Percentiles rank a stretch among this genome's conserved stretches.
These are phyloP conservation scores for Salvia hispanica DNA, from an alignment of 257 asterid genomes.

Conservation along the genomic window DNA sequence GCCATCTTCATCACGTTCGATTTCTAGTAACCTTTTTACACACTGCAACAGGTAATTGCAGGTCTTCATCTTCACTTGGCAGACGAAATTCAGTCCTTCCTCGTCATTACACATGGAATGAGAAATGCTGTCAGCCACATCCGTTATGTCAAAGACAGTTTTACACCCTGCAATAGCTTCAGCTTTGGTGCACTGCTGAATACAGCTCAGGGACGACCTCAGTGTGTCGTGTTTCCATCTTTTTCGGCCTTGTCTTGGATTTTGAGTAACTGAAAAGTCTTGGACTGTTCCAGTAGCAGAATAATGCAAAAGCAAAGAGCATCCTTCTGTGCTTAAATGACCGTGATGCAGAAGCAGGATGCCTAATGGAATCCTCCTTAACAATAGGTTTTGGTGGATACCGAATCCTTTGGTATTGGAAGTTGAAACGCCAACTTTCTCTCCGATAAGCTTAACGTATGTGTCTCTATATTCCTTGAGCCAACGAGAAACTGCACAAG, in stretches of 20 bases:
- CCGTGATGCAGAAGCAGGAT: slow-evolving; percentile 49
- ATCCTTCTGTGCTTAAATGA: slow-evolving; percentile 45
- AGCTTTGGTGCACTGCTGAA: slow-evolving; percentile 41
- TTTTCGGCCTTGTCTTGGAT: slow-evolving; percentile 38
- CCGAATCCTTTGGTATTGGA: slow-evolving; percentile 35
- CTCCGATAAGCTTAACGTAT: slow-evolving; percentile 31
- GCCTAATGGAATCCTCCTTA: slow-evolving; percentile 66
- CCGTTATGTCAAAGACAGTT: slow-evolving; percentile 60
- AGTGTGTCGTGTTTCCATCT: slow-evolving; percentile 35
- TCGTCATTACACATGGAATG: slow-evolving; percentile 58
- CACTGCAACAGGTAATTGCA: slow-evolving; percentile 58
- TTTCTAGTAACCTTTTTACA: slow-evolving; percentile 52
- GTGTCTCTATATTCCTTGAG: slow-evolving; percentile 55
- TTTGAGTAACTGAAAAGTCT: slow-evolving; percentile 36
- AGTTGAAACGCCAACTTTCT: slow-evolving; percentile 26
- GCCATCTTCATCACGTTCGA: slow-evolving; percentile 36
- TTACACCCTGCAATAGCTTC: slow-evolving; percentile 70
- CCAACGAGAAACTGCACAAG: slow-evolving; percentile 45
- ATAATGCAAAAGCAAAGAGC: slow-evolving; percentile 67
- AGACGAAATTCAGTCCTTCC: slow-evolving; percentile 43
- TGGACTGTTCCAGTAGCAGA: slow-evolving; percentile 60
- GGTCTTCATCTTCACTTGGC: slow-evolving; percentile 52
- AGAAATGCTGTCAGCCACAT: slow-evolving; percentile 48
- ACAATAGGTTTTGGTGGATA: slow-evolving; percentile 40
- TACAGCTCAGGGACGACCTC: slow-evolving; percentile 34